Evolutionary conservation across 805 yeast species (phyloP), one percentile per base, ranked within the genome.

Genomic region (Nakazawaea wickerhamii): DNA sequence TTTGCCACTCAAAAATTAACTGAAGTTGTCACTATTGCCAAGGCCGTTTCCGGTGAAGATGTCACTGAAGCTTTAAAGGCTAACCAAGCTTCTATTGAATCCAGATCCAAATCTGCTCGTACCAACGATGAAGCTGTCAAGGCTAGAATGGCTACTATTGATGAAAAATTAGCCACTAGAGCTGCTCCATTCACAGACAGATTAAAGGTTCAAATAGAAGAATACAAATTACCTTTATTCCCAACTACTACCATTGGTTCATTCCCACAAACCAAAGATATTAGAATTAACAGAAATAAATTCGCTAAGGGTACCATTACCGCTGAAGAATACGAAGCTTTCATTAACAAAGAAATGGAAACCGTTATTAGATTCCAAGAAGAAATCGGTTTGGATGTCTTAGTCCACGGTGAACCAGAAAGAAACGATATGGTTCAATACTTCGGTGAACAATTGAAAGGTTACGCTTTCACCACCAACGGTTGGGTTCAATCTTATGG

Each of bases 401-500:
- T 91, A 59, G 99, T 93, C 55, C 99, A 93, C 74, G 99, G 99
- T 78, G 99, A 93, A 79, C 99, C 99, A 71, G 99, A 93, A 82
- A 86, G 99, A 82, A 93, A 93, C 77, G 99, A 93, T 77, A 93
- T 93, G 99, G 99, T 93, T 63, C 99, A 93, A 79, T 93, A 91
- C 84, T 93, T 93, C 56, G 99, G 99, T 79, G 99, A 93, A 78
- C 89, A 88, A 78, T 78, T 93, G 68, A 84, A 86, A 65, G 99
- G 99, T 72, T 93, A 85, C 68, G 96, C 95, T 58, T 93, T 93
- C 82, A 93, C 99, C 72, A 76, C 85, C 58, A 88, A 88, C 80
- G 99, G 99, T 73, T 93, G 99, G 99, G 99, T 93, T 61, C 99
- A 93, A 80, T 93, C 99, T 56, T 93, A 91, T 71, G 99, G 99